Evolutionary conservation across 805 yeast species (phyloP), one percentile per base, ranked within the genome.

Genomic region (Lipomyces kockii): DNA sequence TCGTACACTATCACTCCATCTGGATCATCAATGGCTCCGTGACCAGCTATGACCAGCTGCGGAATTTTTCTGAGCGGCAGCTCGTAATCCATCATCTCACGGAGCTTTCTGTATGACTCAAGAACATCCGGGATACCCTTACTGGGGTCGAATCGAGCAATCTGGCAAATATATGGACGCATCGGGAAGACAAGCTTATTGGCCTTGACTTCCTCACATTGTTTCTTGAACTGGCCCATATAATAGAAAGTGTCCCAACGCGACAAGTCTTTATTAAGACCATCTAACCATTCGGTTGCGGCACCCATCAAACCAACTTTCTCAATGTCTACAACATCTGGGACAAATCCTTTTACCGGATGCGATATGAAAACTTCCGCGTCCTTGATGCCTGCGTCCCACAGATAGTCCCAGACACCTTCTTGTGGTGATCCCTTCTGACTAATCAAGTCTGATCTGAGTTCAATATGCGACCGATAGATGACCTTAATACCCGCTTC

Each of bases 81-180:
- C 22, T 68, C 72, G 17, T 68, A 68, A 43, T 69, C 70, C 71
- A 69, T 68, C 63, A 46, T 61, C 25, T 39, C 58, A 1, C 72
- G 69, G 32, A 69, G 49, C 53, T 60, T 53, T 17, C 67, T 61
- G 49, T 69, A 69, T 7, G 72, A 61, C 53, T 69, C 72, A 7
- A 69, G 58, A 8, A 68, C 71, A 57, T 69, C 72, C 20, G 69
- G 69, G 20, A 69, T 68, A 6, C 72, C 72, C 60, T 69, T 69
- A 54, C 72, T 69, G 9, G 72, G 72, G 39, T 69, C 72, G 51
- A 69, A 69, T 20, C 72, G 64, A 12, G 72, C 72, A 54, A 69
- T 60, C 55, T 69, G 72, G 60, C 68, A 62, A 25, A 69, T 60
- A 49, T 69, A 69, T 20, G 71, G 71, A 17, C 72, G 66, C 66